phyloP scores from a whole-genome alignment of 371 early-diverging fungal species.

The Rhizopus microsporus region DNA sequence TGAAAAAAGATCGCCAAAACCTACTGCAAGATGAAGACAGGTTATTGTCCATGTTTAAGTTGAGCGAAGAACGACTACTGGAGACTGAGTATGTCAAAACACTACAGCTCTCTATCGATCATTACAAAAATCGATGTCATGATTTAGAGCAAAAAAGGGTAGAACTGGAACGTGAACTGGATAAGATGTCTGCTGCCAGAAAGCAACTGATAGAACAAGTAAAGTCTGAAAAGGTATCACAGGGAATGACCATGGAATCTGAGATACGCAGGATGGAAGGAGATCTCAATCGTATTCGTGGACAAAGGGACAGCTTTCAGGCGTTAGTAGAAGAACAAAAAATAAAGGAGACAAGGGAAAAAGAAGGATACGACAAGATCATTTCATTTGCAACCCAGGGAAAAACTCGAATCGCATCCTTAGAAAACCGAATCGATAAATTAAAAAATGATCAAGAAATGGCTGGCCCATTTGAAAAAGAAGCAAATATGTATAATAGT shows the following conservation, averaged over 20 bases:
- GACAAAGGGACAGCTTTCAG: slow-evolving; percentile 79
- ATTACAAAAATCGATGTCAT: slow-evolving; percentile 34
- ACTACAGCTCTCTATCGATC: slow-evolving; percentile 60
- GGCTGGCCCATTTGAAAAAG: slow-evolving; percentile 29
- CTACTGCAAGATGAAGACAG: slow-evolving; percentile 58
- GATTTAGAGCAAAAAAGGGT: slow-evolving; percentile 32
- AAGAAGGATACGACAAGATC: slow-evolving; percentile 68
- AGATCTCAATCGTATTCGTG: slow-evolving; percentile 78
- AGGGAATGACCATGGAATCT: slow-evolving; percentile 49
- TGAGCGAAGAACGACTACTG: slow-evolving; percentile 57
- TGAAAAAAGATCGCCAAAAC: slow-evolving; percentile 67
- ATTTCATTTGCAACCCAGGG: slow-evolving; percentile 60
- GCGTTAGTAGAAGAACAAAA: slow-evolving; percentile 68
- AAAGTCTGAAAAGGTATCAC: slow-evolving; percentile 21
- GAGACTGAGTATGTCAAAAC: slow-evolving; percentile 48
- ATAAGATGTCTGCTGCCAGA: slow-evolving; percentile 18
- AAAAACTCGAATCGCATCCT: slow-evolving; percentile 47
- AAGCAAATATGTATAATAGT: slow-evolving; percentile 14
- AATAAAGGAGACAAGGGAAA: slow-evolving; percentile 65
- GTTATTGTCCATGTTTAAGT: slow-evolving; percentile 35
- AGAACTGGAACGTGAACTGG: slow-evolving; percentile 24
- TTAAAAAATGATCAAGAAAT: slow-evolving; percentile 40
- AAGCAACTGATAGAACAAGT: slow-evolving; percentile 26
- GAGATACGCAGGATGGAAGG: slow-evolving; percentile 71
- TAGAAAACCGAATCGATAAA: slow-evolving; percentile 58